phyloP scores from a whole-genome alignment of 179 eudicot genomes.

The Corrigiola litoralis region DNA sequence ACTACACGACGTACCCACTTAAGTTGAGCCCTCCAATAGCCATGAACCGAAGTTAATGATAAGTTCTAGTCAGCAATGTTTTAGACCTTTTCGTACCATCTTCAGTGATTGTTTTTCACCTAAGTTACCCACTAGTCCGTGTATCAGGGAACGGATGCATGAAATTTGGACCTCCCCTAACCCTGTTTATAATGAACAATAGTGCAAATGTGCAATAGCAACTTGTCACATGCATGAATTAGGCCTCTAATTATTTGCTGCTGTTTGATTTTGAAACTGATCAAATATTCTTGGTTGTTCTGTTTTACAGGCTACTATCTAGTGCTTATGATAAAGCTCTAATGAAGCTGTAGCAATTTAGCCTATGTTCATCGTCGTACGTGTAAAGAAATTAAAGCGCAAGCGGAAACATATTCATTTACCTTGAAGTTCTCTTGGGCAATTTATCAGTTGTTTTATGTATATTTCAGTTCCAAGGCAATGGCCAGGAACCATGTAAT shows the following conservation, averaged over 20 bases:
- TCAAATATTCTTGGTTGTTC: not conserved
- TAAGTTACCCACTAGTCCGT: not conserved
- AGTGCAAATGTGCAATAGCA: not conserved
- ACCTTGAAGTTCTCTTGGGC: constrained; percentile 15
- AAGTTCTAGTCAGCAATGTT: not conserved
- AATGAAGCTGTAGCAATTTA: constrained; percentile 2
- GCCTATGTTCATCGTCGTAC: constrained; percentile 1
- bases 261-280: not conserved
- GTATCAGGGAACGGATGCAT: not conserved
- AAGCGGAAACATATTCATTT: constrained; percentile 8
- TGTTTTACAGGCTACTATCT: constrained; percentile 12
- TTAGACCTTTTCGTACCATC: too few relatives aligned
- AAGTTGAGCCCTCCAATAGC: not conserved
- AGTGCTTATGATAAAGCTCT: not conserved
- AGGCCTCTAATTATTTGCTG: too few relatives aligned
- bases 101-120: too few relatives aligned
- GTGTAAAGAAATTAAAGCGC: constrained; percentile 5
- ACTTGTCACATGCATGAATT: too few relatives aligned
- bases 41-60: not conserved
- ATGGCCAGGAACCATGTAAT: not conserved
- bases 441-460: constrained; percentile 11
- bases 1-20: not conserved
- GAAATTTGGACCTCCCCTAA: not conserved
- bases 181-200: not conserved
- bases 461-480: constrained; percentile 11